These are phyloP conservation scores for Aspergillus hiratsukae DNA, from an alignment of 2,329 filamentous ascomycete genomes.

Conservation along the genomic window DNA sequence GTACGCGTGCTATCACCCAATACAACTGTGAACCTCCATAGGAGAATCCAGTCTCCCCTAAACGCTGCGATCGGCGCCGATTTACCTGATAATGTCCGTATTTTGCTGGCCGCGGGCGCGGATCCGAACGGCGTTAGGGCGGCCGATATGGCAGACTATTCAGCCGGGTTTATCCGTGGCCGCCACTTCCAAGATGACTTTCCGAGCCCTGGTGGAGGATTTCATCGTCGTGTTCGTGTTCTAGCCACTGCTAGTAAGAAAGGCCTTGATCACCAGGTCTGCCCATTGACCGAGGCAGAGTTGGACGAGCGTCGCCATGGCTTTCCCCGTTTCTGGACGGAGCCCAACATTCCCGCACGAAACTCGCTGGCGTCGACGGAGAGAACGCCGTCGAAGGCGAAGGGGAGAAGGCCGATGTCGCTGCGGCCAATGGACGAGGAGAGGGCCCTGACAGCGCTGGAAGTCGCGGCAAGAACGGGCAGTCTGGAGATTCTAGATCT, in stretches of 20 bases:
- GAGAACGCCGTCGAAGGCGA: no score
- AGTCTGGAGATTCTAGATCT: slow-evolving; percentile 4
- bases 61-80: slow-evolving; percentile 5
- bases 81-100: slow-evolving; percentile 2
- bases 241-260: slow-evolving; percentile 2
- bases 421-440: neutral
- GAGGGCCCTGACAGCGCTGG: slow-evolving; percentile 3
- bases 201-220: neutral
- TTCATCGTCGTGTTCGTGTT: neutral
- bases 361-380: neutral
- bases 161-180: slow-evolving; percentile 4
- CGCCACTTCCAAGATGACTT: neutral
- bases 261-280: slow-evolving; percentile 5
- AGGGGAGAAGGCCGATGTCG: no score
- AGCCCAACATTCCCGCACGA: slow-evolving; percentile 9
- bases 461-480: slow-evolving; percentile 4
- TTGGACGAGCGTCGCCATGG: slow-evolving; percentile 7
- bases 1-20: no score
- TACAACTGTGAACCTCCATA: no score
- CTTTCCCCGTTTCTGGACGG: slow-evolving; percentile 12
- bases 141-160: slow-evolving; percentile 3
- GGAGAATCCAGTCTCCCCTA: slow-evolving; percentile 3
- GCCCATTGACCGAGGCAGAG: slow-evolving; percentile 7
- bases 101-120: slow-evolving; percentile 6
- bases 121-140: slow-evolving; percentile 2